These are phyloP conservation scores for Phytophthora boehmeriae DNA, from an alignment of 352 stramenopile species.

Conservation along the genomic window DNA sequence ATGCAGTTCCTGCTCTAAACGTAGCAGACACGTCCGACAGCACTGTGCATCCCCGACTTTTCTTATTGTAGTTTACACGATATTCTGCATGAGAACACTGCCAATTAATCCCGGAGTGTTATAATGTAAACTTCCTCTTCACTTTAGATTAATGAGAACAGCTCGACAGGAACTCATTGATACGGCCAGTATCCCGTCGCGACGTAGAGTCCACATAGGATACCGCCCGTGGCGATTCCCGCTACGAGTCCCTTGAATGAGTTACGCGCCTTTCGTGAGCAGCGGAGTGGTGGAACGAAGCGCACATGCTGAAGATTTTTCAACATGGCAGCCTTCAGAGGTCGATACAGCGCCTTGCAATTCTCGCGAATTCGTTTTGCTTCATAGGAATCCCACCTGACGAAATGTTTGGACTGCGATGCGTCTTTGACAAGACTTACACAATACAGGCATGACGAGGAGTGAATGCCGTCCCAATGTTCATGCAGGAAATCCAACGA, in stretches of 20 bases:
- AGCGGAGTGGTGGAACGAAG: not conserved
- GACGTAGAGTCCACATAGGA: conserved; percentile 7
- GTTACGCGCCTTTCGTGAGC: not conserved
- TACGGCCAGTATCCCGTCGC: not conserved
- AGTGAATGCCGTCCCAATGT: conserved; percentile 6
- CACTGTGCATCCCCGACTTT: too few species aligned
- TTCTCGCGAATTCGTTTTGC: not conserved
- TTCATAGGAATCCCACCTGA: too few species aligned
- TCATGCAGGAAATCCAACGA: conserved; percentile 1
- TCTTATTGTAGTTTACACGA: too few species aligned
- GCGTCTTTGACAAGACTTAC: not conserved
- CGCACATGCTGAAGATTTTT: conserved; percentile 1
- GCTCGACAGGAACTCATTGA: not conserved
- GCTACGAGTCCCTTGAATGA: conserved; percentile 3
- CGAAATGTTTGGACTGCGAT: not conserved
- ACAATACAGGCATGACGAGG: not conserved
- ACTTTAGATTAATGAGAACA: not conserved
- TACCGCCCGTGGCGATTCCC: not conserved
- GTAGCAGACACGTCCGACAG: not conserved
- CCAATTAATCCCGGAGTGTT: too few species aligned
- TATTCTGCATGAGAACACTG: too few species aligned
- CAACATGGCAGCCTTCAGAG: conserved; percentile 1
- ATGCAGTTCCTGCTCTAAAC: not conserved
- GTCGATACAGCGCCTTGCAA: not conserved
- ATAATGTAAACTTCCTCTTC: too few species aligned